These are phyloP conservation scores for Talaromyces pinophilus DNA, from an alignment of 2,329 filamentous ascomycete species.

Conservation along the genomic window DNA sequence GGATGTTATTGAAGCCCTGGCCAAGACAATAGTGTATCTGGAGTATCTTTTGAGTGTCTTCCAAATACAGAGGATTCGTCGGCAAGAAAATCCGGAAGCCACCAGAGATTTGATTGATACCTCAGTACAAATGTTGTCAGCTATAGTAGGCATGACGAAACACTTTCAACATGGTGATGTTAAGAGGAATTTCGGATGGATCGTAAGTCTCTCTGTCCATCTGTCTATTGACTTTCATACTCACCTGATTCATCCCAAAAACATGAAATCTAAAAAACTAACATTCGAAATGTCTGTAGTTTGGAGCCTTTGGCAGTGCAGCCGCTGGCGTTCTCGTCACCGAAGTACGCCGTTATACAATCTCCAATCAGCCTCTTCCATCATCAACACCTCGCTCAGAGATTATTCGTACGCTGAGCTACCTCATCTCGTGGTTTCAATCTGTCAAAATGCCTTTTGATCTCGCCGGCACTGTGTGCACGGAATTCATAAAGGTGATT, in stretches of 20 bases:
- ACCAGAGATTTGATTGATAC: constrained; percentile 27
- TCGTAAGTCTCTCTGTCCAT: constrained; percentile 25
- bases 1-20: constrained; percentile 16
- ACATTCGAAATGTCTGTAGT: constrained; percentile 18
- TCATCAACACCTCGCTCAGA: constrained; percentile 27
- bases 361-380: constrained; percentile 25
- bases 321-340: constrained; percentile 28
- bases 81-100: constrained; percentile 24
- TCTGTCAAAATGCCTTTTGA: constrained; percentile 15
- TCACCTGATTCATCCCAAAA: not conserved
- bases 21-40: constrained; percentile 26
- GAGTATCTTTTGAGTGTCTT: constrained; percentile 29
- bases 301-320: constrained; percentile 28
- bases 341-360: constrained; percentile 29
- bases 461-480: constrained; percentile 22
- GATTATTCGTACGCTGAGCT: constrained; percentile 29
- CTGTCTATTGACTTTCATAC: not conserved
- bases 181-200: constrained; percentile 26
- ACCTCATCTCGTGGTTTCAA: constrained; percentile 29
- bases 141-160: constrained; percentile 28
- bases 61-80: constrained; percentile 30
- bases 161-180: constrained; percentile 21
- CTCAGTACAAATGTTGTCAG: constrained; percentile 28
- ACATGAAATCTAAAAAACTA: not conserved
- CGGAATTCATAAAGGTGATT: constrained; percentile 28